Conservation (phyloP, 352 stramenopile species). For the Aphanomyces astaci region DNA sequence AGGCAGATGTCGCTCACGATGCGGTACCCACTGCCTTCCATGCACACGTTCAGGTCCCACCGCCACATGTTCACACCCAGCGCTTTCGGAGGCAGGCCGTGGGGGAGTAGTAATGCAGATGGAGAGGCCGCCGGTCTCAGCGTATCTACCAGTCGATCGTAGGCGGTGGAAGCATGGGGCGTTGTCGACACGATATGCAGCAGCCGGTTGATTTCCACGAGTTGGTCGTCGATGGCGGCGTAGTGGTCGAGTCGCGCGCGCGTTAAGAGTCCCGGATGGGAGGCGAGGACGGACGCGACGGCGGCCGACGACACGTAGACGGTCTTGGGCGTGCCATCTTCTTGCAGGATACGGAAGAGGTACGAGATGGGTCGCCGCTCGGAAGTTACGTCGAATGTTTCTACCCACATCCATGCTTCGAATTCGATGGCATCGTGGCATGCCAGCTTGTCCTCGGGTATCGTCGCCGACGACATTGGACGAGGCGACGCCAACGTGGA, state of each 20-base stretch:
- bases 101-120: conserved; percentile 43
- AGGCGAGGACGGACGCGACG: conserved; percentile 29
- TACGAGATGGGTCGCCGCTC: conserved; percentile 64
- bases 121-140: conserved; percentile 56
- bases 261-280: background rate
- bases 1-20: conserved; percentile 41
- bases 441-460: conserved; percentile 6
- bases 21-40: conserved; percentile 51
- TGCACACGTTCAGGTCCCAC: conserved; percentile 48
- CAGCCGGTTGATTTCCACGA: conserved; percentile 32
- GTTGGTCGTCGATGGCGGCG: conserved; percentile 52
- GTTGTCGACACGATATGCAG: conserved; percentile 33
- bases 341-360: conserved; percentile 39
- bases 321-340: conserved; percentile 21
- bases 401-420: conserved; percentile 56
- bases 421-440: conserved; percentile 31
- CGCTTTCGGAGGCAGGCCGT: conserved; percentile 35
- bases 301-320: conserved; percentile 15
- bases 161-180: conserved; percentile 19
- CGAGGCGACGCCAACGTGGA: background rate
- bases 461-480: background rate
- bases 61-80: conserved; percentile 53
- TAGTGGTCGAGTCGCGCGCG: conserved; percentile 66
- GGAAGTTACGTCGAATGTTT: conserved; percentile 47
- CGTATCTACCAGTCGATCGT: conserved; percentile 30